Base-by-base conservation (phyloP, 768 basidiomycete species). In the Psilocybe cubensis region DNA sequence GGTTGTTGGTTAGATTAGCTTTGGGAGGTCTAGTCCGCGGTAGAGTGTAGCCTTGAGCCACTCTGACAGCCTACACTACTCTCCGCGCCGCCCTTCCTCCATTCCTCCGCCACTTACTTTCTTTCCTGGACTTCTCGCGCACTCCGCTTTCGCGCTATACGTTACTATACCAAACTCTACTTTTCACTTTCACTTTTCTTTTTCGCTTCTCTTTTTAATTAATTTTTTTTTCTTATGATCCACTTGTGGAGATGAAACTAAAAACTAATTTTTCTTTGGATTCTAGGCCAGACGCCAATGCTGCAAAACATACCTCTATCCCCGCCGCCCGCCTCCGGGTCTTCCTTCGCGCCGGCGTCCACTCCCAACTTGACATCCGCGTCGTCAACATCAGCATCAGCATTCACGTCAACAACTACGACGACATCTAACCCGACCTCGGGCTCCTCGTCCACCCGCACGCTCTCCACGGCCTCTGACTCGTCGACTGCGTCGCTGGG, bases 381-480 rank as follows among this genome's bases (percentile, higher is more conserved):
- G 14, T 14, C 8, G 31, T 33, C 42, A 3, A 44, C 24, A 14
- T 18, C 42, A 27, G 7, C 71, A 80, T 9, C 77, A 79, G 11
- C 70, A 80, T 3, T 77, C 81, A 35, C 35, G 81, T 83, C n/a
- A 70, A 74, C 59, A 84, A 76, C 45, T 51, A 35, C 43, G 50
- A 48, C 41, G 28, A 27, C 58, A 17, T 46, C 25, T 24, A 25
- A 24, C 18, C 52, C 56, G 9, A 41, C 28, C 27, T 81, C 80
- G 12, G 73, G 77, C 25, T 78, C 86, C 18, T 83, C 83, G 21
- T 77, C 80, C 57, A 70, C 63, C 17, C 54, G 54, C 50, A 47
- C 62, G 82, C 80, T 53, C 67, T 82, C 53, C 80, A 61, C 83
- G 10, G 77, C 76, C n/a, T 76, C 81, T 2, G 77, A 80, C 46